Percentiles rank a stretch among this genome's conserved stretches.
These are phyloP conservation scores for Lasiodiplodia hormozganensis DNA, from an alignment of 2,329 filamentous ascomycete genomes.

Conservation along the genomic window DNA sequence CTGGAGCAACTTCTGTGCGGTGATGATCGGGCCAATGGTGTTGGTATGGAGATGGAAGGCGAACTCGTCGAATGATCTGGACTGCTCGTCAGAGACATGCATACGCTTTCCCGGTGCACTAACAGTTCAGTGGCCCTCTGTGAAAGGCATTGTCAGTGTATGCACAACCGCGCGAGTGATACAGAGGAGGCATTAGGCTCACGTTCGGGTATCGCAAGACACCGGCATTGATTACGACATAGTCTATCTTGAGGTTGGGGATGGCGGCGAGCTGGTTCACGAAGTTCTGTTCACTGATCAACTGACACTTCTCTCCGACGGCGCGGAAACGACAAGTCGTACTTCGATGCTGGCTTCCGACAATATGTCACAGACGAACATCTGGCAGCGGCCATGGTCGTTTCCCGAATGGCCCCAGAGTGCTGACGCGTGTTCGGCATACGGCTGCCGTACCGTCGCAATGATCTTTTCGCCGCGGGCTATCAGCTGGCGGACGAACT, in stretches of 20 bases:
- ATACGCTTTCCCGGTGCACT: slow-evolving; percentile 33
- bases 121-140: slow-evolving; percentile 61
- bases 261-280: slow-evolving; percentile 49
- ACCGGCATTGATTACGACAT: slow-evolving; percentile 64
- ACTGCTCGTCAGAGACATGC: slow-evolving; percentile 7
- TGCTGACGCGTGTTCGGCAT: slow-evolving; percentile 47
- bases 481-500: slow-evolving; percentile 60
- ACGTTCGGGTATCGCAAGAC: slow-evolving; percentile 64
- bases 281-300: slow-evolving; percentile 47
- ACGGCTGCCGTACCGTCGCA: slow-evolving; percentile 57
- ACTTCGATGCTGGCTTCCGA: slow-evolving; percentile 59
- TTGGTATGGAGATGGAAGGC: slow-evolving; percentile 64
- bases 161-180: background rate
- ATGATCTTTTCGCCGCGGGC: slow-evolving; percentile 56
- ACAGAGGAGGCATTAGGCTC: slow-evolving; percentile 38
- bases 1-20: slow-evolving; percentile 60
- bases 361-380: slow-evolving; percentile 61
- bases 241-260: slow-evolving; percentile 56
- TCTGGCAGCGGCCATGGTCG: slow-evolving; percentile 55
- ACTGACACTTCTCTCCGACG: slow-evolving; percentile 7
- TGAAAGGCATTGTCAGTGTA: slow-evolving; percentile 17
- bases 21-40: slow-evolving; percentile 64
- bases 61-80: slow-evolving; percentile 61
- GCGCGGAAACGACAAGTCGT: slow-evolving; percentile 30
- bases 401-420: slow-evolving; percentile 51